These are phyloP conservation scores for Ascochyta fabae DNA, from an alignment of 2,329 filamentous ascomycete species.

Conservation along the genomic window DNA sequence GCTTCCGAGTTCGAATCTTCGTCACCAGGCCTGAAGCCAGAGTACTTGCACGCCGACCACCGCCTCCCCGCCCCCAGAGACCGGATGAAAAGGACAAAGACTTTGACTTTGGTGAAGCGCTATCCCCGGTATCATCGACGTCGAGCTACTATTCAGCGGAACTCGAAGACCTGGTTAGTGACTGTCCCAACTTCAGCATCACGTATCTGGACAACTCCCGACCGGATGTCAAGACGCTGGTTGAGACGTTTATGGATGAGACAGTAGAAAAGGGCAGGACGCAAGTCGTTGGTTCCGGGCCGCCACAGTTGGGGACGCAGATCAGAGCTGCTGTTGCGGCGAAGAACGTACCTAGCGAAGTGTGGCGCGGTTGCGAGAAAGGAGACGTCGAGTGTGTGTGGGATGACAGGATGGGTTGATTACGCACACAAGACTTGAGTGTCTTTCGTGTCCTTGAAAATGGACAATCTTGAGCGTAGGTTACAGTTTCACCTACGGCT, in stretches of 20 bases:
- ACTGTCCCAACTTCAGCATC: conserved; percentile 26
- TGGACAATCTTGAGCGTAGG: too few relatives aligned
- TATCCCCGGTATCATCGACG: conserved; percentile 3
- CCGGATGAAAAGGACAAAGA: conserved; percentile 6
- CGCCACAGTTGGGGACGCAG: conserved; percentile 31
- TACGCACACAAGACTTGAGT: too few relatives aligned
- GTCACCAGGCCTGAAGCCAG: conserved; percentile 16
- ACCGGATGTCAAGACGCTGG: conserved; percentile 17
- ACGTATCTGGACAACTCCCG: conserved; percentile 28
- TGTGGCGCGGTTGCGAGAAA: conserved; percentile 37
- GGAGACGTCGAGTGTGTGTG: conserved; percentile 37
- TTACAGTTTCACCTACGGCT: too few relatives aligned
- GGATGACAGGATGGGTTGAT: conserved; percentile 38
- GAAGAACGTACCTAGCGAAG: conserved; percentile 24
- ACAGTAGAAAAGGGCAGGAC: conserved; percentile 27
- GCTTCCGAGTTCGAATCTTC: conserved; percentile 26
- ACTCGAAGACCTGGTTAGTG: conserved; percentile 15
- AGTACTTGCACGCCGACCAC: neutral
- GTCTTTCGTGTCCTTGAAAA: too few relatives aligned
- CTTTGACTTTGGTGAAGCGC: neutral
- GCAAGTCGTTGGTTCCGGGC: conserved; percentile 34
- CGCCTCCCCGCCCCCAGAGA: neutral
- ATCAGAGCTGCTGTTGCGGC: conserved; percentile 34
- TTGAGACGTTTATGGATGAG: conserved; percentile 25
- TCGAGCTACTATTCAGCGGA: conserved; percentile 2